Evolutionary conservation across 106 monocot genomes (phyloP).

Genomic region (Dendrobium catenatum): DNA sequence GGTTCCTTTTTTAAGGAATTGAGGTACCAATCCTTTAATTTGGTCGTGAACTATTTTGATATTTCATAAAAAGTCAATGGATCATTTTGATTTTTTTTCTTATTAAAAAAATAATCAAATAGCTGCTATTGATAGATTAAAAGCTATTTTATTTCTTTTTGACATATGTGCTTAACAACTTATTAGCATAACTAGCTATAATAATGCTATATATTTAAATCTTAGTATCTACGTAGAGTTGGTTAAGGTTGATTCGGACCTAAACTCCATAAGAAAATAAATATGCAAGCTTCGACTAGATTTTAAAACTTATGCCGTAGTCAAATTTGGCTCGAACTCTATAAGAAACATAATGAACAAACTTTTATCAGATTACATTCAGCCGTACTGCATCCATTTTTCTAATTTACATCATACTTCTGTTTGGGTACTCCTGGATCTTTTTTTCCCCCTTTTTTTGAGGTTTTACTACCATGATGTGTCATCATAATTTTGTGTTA

Average conservation of each 20-base stretch:
- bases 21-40: too few relatives aligned
- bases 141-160: too few relatives aligned
- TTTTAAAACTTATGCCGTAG: not conserved
- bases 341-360: not conserved
- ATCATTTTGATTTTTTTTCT: too few relatives aligned
- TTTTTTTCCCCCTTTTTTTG: not conserved
- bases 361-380: not conserved
- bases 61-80: too few relatives aligned
- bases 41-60: too few relatives aligned
- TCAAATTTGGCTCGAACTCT: not conserved
- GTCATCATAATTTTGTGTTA: not conserved
- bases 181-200: too few relatives aligned
- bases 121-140: not conserved
- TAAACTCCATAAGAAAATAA: not conserved
- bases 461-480: too few relatives aligned
- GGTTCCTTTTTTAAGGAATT: too few relatives aligned
- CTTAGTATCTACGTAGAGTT: not conserved
- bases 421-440: not conserved
- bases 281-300: not conserved
- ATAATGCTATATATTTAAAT: not conserved
- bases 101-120: not conserved
- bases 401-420: not conserved
- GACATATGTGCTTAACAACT: too few relatives aligned
- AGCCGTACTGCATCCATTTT: too few relatives aligned
- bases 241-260: not conserved